Conservation (phyloP, 495 filamentous ascomycete genomes). For the Bombardia bombarda region DNA sequence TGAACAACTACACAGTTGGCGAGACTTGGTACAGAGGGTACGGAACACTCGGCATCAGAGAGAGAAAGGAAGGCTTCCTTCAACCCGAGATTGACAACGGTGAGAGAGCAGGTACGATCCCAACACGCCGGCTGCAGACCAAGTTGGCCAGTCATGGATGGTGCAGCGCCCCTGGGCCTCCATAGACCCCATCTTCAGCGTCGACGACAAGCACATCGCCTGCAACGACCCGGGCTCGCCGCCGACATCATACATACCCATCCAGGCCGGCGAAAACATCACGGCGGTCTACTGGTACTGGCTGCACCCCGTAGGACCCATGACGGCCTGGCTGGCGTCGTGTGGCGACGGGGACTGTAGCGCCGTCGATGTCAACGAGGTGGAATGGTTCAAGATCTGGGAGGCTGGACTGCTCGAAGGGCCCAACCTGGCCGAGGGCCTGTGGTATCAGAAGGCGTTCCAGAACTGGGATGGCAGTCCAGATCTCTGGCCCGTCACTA, state of each 20-base stretch:
- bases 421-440: slow-evolving; percentile 37
- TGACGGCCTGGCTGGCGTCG: slow-evolving; percentile 40
- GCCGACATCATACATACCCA: slow-evolving; percentile 34
- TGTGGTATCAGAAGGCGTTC: slow-evolving; percentile 45
- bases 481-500: slow-evolving; percentile 40
- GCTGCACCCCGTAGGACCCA: slow-evolving; percentile 46
- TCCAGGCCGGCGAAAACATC: slow-evolving; percentile 33
- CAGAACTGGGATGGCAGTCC: slow-evolving; percentile 37
- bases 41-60: not conserved
- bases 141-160: slow-evolving; percentile 36
- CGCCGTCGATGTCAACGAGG: slow-evolving; percentile 28
- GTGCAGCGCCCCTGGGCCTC: slow-evolving; percentile 34
- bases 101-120: slow-evolving; percentile 30
- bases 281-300: slow-evolving; percentile 44
- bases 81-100: not conserved
- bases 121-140: slow-evolving; percentile 20
- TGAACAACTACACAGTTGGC: slow-evolving; percentile 41
- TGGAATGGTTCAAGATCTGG: slow-evolving; percentile 47
- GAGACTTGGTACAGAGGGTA: slow-evolving; percentile 42
- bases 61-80: not conserved
- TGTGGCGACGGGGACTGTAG: slow-evolving; percentile 31
- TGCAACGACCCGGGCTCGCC: slow-evolving; percentile 38
- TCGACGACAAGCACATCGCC: slow-evolving; percentile 25
- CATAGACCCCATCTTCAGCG: slow-evolving; percentile 38
- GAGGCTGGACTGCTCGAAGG: slow-evolving; percentile 39